Base-by-base conservation (phyloP, 176 grass and related monocot genomes). In the Saccharum spontaneum region DNA sequence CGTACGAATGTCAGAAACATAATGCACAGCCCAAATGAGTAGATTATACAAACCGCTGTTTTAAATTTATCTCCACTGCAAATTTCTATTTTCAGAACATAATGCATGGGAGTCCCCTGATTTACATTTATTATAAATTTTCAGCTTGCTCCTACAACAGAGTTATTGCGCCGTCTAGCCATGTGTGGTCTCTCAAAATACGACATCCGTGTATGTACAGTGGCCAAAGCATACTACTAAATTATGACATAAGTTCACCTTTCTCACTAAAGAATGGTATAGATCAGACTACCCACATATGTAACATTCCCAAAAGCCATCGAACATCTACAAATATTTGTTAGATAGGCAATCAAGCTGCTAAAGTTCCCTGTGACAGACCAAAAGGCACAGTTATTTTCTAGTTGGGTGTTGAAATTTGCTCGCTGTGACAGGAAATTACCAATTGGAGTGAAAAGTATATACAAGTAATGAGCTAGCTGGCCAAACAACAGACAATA, bases 131-230 rank as follows among this genome's bases (percentile, higher is more conserved):
- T 34, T 34, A 34, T 34, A 71, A 71, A 13, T 71, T 71, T 71
- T 23, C 38, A 71, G 68, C 68, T 23, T 71, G 20, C n/a, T 28
- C n/a, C 90, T 26, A 94, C 91, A 82, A 95, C 93, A 16, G 96
- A 94, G 77, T 98, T 95, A 73, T 93, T 92, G 72, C 78, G 92
- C 13, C 91, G 83, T 39, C 54, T 98, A 69, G 95, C 81, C 44
- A 46, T 48, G 38, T 14, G 61, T 64, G 91, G 91, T 94, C 93
- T 55, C 78, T 94, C 0, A 77, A 48, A 95, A 94, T 81, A 98
- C 80, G 3, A 88, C 90, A 36, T 94, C 93, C 11, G 71, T 86
- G 14, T 90, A 95, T 83, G 93, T 98, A 33, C 91, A 92, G 71
- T 92, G 91, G 91, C 97, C 93, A 37, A 99, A 92, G 79, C 91